phyloP scores from a whole-genome alignment of 2,329 filamentous ascomycete species.

The Neonectria magnoliae region DNA sequence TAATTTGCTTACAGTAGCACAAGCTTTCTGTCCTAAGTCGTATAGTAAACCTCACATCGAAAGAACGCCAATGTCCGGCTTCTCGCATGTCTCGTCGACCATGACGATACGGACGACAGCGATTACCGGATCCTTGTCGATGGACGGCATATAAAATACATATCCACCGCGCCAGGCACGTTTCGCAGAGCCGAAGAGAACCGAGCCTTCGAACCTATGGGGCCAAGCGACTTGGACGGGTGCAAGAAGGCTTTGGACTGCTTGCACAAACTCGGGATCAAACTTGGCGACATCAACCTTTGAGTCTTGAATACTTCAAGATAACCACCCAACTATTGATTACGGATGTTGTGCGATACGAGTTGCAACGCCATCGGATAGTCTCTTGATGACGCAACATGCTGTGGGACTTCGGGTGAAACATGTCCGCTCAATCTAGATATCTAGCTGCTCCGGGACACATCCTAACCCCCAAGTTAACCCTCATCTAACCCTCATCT shows the following conservation, averaged over 20 bases:
- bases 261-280: slow-evolving; percentile 43
- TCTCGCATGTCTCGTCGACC: slow-evolving; percentile 41
- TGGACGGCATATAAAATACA: slow-evolving; percentile 39
- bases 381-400: too few relatives aligned
- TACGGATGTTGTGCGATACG: neutral
- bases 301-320: too few relatives aligned
- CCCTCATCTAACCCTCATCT: too few relatives aligned
- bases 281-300: slow-evolving; percentile 44
- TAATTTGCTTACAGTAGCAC: too few relatives aligned
- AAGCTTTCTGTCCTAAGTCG: too few relatives aligned
- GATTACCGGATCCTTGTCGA: slow-evolving; percentile 44
- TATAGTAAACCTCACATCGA: neutral
- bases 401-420: too few relatives aligned
- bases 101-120: slow-evolving; percentile 35
- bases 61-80: slow-evolving; percentile 39
- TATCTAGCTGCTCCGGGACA: neutral
- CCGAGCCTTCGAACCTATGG: slow-evolving; percentile 41
- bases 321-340: too few relatives aligned
- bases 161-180: slow-evolving; percentile 36
- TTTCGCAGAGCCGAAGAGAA: slow-evolving; percentile 39
- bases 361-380: neutral
- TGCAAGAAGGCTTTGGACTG: slow-evolving; percentile 38
- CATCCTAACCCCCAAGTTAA: too few relatives aligned
- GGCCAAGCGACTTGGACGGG: slow-evolving; percentile 32
- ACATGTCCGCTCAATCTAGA: neutral